Evolutionary conservation across 768 basidiomycete species (phyloP).

Genomic region (Phylloporus rhodoxanthus): DNA sequence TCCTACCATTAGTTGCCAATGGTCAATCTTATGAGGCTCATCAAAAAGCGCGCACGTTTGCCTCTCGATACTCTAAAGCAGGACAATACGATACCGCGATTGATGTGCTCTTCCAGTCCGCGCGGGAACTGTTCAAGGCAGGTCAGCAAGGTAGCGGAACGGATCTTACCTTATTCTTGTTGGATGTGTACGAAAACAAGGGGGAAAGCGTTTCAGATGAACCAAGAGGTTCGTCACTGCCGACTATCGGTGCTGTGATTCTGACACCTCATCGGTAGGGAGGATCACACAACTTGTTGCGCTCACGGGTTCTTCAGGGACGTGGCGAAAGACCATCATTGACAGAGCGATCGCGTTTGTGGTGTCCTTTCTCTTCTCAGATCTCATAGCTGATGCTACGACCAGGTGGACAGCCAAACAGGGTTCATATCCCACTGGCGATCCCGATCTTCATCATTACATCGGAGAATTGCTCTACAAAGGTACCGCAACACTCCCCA

Average conservation of each 20-base stretch:
- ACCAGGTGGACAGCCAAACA: conserved; percentile 80
- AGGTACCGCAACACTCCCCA: conserved; percentile 40
- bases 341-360: conserved; percentile 79
- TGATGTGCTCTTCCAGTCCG: conserved; percentile 88
- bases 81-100: conserved; percentile 80
- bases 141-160: conserved; percentile 87
- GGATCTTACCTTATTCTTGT: conserved; percentile 72
- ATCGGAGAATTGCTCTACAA: conserved; percentile 84
- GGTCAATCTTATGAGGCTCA: conserved; percentile 88
- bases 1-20: conserved; percentile 62
- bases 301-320: conserved; percentile 66
- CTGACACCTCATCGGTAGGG: conserved; percentile 39
- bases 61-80: conserved; percentile 79
- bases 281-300: conserved; percentile 89
- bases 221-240: conserved; percentile 59
- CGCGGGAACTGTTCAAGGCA: conserved; percentile 80
- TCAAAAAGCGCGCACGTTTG: conserved; percentile 94
- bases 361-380: conserved; percentile 1
- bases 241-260: not conserved
- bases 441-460: conserved; percentile 84
- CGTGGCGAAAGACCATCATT: conserved; percentile 89
- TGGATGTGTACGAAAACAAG: conserved; percentile 79
- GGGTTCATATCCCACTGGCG: conserved; percentile 78
- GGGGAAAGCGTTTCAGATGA: conserved; percentile 70
- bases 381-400: conserved; percentile 16